A percentile compares a stretch with the other conserved stretches of the same genome.
Conservation (phyloP, 495 filamentous ascomycete genomes). For the Neurospora africana region DNA sequence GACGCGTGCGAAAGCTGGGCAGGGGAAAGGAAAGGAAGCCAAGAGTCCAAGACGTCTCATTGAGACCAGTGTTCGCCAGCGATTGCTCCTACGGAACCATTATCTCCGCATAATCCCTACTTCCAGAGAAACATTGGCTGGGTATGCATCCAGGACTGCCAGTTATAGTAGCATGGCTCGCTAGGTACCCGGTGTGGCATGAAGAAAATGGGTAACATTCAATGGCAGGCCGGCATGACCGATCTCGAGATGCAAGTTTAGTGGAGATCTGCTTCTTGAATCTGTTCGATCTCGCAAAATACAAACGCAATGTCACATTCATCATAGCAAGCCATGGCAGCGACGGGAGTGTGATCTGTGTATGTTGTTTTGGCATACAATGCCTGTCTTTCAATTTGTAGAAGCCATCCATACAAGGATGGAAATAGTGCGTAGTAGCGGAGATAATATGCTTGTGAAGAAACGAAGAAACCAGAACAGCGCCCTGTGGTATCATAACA, state of each 20-base stretch:
- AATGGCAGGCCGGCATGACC: neutral
- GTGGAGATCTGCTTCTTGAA: neutral
- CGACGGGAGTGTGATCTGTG: neutral
- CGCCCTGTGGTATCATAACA: slow-evolving; percentile 6
- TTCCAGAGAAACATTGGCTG: neutral
- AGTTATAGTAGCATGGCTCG: neutral
- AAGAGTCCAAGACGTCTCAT: neutral
- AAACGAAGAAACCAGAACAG: neutral
- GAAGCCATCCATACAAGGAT: neutral
- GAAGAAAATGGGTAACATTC: neutral
- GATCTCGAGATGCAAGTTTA: neutral
- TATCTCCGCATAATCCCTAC: neutral
- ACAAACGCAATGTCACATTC: neutral
- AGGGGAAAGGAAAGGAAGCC: neutral
- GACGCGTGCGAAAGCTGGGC: neutral
- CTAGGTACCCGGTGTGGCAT: neutral
- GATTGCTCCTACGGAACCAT: neutral
- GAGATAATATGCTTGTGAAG: neutral
- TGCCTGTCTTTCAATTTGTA: neutral
- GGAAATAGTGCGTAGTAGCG: neutral
- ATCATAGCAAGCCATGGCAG: neutral
- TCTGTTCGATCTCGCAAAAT: neutral
- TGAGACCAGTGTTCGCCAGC: neutral
- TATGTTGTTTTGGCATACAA: neutral
- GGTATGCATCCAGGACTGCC: neutral